Evolutionary conservation across 2,329 filamentous ascomycete genomes (phyloP).

Genomic region (Exophiala phaeomuriformis): DNA sequence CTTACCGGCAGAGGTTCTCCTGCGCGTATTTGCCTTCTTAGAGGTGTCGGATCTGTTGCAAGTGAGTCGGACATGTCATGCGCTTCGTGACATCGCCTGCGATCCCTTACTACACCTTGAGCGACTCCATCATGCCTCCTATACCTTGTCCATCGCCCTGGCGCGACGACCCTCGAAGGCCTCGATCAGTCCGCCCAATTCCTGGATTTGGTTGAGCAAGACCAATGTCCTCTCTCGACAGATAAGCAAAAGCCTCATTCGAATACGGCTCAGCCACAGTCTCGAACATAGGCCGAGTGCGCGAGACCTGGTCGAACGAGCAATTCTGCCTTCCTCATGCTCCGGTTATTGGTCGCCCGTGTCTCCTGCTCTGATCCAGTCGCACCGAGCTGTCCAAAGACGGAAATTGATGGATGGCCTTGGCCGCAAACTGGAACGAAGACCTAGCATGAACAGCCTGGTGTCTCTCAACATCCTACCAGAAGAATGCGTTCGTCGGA

Average conservation of each 20-base stretch:
- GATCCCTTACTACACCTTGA: constrained; percentile 59
- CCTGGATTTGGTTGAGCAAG: constrained; percentile 60
- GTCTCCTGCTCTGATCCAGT: constrained; percentile 25
- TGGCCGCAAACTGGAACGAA: constrained; percentile 27
- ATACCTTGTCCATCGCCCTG: constrained; percentile 50
- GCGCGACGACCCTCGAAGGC: constrained; percentile 52
- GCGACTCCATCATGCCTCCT: constrained; percentile 53
- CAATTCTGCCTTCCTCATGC: constrained; percentile 60
- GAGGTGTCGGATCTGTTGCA: constrained; percentile 42
- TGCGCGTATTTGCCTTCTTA: constrained; percentile 40
- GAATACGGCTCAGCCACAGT: constrained; percentile 57
- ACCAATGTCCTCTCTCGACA: constrained; percentile 59
- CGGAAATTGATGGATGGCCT: constrained; percentile 23
- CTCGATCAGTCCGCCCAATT: constrained; percentile 54
- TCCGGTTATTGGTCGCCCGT: constrained; percentile 28
- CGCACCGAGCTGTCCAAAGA: constrained; percentile 21
- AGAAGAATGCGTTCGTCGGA: constrained; percentile 28
- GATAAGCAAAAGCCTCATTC: constrained; percentile 56
- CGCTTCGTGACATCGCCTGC: constrained; percentile 54
- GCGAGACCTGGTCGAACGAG: constrained; percentile 54
- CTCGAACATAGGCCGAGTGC: constrained; percentile 54
- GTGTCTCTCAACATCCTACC: constrained; percentile 28
- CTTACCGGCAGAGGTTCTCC: constrained; percentile 40
- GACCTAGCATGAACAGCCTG: constrained; percentile 31
- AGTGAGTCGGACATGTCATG: constrained; percentile 46